Base-by-base conservation (phyloP, 1,284 basidiomycete species). In the Ustanciosporium gigantosporum region DNA sequence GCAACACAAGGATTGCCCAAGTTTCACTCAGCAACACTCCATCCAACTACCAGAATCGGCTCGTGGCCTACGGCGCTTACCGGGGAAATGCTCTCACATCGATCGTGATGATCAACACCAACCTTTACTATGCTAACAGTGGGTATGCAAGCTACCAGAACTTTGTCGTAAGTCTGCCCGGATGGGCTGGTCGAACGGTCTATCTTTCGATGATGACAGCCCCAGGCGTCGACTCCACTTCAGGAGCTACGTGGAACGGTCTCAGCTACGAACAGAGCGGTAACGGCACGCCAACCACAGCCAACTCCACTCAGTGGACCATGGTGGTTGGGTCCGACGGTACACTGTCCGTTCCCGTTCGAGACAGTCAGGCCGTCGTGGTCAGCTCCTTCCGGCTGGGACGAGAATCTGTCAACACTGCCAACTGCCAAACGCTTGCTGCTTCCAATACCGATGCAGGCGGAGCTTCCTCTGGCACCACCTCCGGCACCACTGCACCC, bases 201-300 rank as follows among this genome's bases (percentile, higher is more conserved):
- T 65, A 68, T 36, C 43, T 70, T 22, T 51, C 61, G 5, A 31
- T 22, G 11, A 48, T 70, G 16, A 59, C 52, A 8, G 66, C 66
- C 17, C 35, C 41, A 13, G 61, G 66, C n/a, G 46, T 46, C 21
- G 68, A 70, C 24, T 41, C 65, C 6, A 61, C 49, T n/a, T 9
- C n/a, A 19, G 58, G 65, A 39, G 49, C 59, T 5, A 45, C 41
- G 22, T 70, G 66, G 66, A 70, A 70, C 41, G 68, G 68, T 23
- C 58, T 68, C 52, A 60, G 56, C 36, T 70, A 62, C 53, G 66
- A 68, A 41, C 20, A 20, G 21, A 50, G 40, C 21, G 41, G 47
- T 27, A 61, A 11, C 31, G 68, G 68, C 8, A 36, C 39, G 20
- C 51, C 68, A 11, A 32, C 27, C 17, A 46, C 42, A 20, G 49